phyloP scores from a whole-genome alignment of 495 filamentous ascomycete species.

The Penicillium pancosmium region DNA sequence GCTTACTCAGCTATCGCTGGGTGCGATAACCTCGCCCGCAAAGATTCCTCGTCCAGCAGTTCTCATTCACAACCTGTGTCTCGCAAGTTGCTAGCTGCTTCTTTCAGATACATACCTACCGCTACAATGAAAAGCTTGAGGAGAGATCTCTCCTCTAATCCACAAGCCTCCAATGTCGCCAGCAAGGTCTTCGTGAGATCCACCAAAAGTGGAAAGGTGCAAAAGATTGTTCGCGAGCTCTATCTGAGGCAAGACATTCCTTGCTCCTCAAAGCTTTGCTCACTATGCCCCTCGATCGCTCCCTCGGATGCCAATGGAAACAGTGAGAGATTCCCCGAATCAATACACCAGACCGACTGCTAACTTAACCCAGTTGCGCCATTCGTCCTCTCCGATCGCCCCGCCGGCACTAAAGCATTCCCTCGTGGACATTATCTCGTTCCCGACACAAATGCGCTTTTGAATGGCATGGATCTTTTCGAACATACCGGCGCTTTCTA shows the following conservation, averaged over 20 bases:
- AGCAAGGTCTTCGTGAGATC: slow-evolving; percentile 94
- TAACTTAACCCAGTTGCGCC: slow-evolving; percentile 61
- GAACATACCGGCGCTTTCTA: slow-evolving; percentile 90
- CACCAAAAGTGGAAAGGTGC: slow-evolving; percentile 91
- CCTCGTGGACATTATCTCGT: slow-evolving; percentile 92
- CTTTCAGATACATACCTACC: slow-evolving; percentile 18
- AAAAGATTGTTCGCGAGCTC: slow-evolving; percentile 96
- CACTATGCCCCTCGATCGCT: slow-evolving; percentile 66
- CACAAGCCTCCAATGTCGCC: slow-evolving; percentile 73
- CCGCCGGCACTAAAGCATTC: slow-evolving; percentile 78
- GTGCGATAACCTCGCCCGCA: slow-evolving; percentile 26
- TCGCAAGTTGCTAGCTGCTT: slow-evolving; percentile 12
- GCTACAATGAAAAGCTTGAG: slow-evolving; percentile 86
- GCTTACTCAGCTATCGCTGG: slow-evolving; percentile 34
- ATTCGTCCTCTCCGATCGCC: slow-evolving; percentile 84
- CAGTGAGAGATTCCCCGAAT: slow-evolving; percentile 47
- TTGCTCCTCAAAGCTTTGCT: slow-evolving; percentile 91
- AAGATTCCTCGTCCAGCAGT: slow-evolving; percentile 1
- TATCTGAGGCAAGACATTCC: slow-evolving; percentile 97
- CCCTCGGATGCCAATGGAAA: slow-evolving; percentile 78
- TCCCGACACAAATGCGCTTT: slow-evolving; percentile 93
- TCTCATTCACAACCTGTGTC: slow-evolving; percentile 16
- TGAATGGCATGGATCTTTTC: slow-evolving; percentile 95
- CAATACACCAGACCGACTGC: slow-evolving; percentile 14
- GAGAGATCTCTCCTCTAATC: slow-evolving; percentile 68